Percentiles rank a stretch among this genome's conserved stretches.
Conservation (phyloP, 768 basidiomycete genomes). For the Symmetrospora coprosmae region DNA sequence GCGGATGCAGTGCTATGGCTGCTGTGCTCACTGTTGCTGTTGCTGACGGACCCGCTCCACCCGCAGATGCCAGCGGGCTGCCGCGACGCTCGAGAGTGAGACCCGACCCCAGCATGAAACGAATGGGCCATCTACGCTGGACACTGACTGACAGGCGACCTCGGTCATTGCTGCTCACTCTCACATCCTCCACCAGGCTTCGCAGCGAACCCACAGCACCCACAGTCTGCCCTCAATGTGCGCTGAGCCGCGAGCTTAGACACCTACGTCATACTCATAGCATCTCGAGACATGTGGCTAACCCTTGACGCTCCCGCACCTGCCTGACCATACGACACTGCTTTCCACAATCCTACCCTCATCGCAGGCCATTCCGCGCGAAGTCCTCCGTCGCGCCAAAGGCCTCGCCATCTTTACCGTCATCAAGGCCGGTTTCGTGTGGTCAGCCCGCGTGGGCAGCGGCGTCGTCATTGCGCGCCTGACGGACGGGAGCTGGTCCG, state of each 20-base stretch:
- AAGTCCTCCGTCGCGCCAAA: slow-evolving; percentile 54
- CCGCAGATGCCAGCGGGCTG: slow-evolving; percentile 3
- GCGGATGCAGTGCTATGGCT: background rate
- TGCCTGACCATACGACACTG: too few species aligned
- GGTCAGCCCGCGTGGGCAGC: slow-evolving; percentile 86
- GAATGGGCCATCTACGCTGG: too few species aligned
- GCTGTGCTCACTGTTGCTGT: background rate
- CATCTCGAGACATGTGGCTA: too few species aligned
- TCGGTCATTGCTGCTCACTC: too few species aligned
- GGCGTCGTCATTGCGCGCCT: slow-evolving; percentile 83
- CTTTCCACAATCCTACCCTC: too few species aligned
- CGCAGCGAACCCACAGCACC: slow-evolving; percentile 69
- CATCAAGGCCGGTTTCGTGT: slow-evolving; percentile 65
- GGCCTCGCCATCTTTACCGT: slow-evolving; percentile 91
- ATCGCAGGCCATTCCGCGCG: slow-evolving; percentile 90
- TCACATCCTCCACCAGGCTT: too few species aligned
- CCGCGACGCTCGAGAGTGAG: slow-evolving; percentile 1
- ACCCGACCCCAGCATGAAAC: too few species aligned
- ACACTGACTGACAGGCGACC: too few species aligned
- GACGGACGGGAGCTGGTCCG: slow-evolving; percentile 80
- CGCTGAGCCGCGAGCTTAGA: too few species aligned
- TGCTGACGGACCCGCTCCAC: too few species aligned
- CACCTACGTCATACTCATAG: too few species aligned
- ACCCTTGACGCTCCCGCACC: too few species aligned
- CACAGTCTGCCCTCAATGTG: slow-evolving; percentile 83